These are phyloP conservation scores for Cordyceps cateniannulata DNA, from an alignment of 2,329 filamentous ascomycete species.

Conservation along the genomic window DNA sequence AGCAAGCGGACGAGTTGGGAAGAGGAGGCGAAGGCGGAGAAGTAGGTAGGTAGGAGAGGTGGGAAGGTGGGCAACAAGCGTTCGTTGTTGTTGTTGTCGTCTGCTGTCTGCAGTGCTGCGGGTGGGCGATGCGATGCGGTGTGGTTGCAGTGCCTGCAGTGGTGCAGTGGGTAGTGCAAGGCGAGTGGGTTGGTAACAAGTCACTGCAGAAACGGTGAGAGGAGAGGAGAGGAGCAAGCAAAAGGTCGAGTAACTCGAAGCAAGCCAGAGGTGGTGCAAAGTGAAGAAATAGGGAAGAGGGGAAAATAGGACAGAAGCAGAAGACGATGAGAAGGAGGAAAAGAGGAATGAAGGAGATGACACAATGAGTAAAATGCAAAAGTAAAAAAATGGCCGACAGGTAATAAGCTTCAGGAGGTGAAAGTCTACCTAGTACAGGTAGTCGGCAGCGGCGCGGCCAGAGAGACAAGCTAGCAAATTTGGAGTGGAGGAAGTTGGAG, in stretches of 20 bases:
- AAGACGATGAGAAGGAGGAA: background rate
- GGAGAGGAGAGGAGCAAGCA: background rate
- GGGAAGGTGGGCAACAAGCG: background rate
- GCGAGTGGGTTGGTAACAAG: background rate
- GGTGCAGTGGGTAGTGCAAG: background rate
- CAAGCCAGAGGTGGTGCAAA: background rate
- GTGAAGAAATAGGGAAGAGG: background rate
- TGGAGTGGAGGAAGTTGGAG: too few species aligned
- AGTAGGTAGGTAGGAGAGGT: background rate
- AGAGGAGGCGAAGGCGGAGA: background rate
- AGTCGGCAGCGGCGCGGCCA: too few species aligned
- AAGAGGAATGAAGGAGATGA: background rate
- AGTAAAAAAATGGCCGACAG: too few species aligned
- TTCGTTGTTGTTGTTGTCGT: constrained; percentile 8
- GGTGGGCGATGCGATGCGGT: constrained; percentile 4
- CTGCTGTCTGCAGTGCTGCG: too few species aligned
- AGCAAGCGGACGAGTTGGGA: background rate
- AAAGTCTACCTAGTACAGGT: too few species aligned
- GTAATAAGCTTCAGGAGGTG: constrained; percentile 5
- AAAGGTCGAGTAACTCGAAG: background rate
- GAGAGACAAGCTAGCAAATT: background rate
- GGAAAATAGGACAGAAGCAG: background rate
- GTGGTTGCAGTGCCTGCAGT: background rate
- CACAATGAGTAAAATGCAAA: background rate
- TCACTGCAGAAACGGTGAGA: constrained; percentile 6